Base-by-base conservation (phyloP, 371 early-diverging fungal species). In the Chytridiales sp. region DNA sequence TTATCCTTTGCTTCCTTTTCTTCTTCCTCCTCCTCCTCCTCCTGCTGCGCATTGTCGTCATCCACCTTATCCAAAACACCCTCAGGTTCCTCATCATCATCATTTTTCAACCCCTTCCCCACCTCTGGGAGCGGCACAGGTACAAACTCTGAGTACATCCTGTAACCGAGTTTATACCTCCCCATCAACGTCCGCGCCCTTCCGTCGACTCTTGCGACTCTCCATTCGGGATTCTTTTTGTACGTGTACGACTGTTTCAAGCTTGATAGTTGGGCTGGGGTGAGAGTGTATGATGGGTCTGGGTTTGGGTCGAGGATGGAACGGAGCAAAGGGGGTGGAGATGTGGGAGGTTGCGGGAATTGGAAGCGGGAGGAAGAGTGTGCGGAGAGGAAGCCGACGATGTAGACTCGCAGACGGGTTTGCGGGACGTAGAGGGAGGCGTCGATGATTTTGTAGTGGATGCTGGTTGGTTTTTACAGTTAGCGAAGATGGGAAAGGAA, bases 61-160 rank as follows among this genome's bases (percentile, higher is more conserved):
- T 9, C 6, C 27, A 8, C 32, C 56, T 17, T 43, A 21, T 43
- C 19, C 46, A 9, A 31, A 8, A 44, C 3, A 21, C 13, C 19
- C 13, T 49, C 50, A 22, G 15, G 11, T 17, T 46, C 11, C 11
- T 11, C 36, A 1, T 15, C 35, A 1, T 58, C 31, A 1, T 22
- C 3, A 9, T 17, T 30, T 9, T 44, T 19, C 21, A 6, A 5
- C 6, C 21, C n/a, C 6, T 15, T 35, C 6, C 21, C 47, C 11
- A n/a, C 15, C 19, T 9, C 24, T n/a, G 54, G 61, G 6, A 46
- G 5, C 13, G 53, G 44, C 17, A 62, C 48, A 4, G 48, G 55
- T 11, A 62, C 62, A 51, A 64, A 56, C 27, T 56, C 64, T 15
- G 61, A 61, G 42, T 57, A 57, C 51, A 64, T 56, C 8, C 29